Evolutionary conservation across 2,329 filamentous ascomycete genomes (phyloP), one percentile per base, ranked within the genome.

Genomic region (Fusarium beomiforme): DNA sequence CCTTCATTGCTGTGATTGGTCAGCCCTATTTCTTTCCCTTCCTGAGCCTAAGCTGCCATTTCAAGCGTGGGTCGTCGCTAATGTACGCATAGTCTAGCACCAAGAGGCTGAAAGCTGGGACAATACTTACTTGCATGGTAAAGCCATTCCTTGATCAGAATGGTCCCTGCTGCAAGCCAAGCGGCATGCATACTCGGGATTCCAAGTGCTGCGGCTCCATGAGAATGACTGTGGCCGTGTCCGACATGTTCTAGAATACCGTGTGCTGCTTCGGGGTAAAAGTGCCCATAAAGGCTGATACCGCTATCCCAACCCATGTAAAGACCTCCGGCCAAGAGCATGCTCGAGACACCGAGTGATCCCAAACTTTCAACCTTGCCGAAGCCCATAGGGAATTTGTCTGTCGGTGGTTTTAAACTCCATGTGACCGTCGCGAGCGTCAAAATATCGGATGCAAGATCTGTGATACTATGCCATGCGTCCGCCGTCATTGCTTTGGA

Each of bases 351-450:
- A 19, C 95, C 96, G 64, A 99, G 84, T 24, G 94, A 96, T 23
- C 96, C 96, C 78, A 99, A 83, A 77, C 94, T 97, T 85, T 99
- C 96, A n/a, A 99, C 89, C 84, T 99, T 99, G 79, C 96, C 96
- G 79, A 97, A 99, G 3, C 96, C 96, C 76, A 91, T 90, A 4
- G 96, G 96, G 79, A 97, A 99, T 42, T 88, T 88, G 59, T 92
- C 88, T 14, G 93, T 93, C 1, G 96, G 94, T 9, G 93, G 91
- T 76, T 92, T 94, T 66, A 98, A 83, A 65, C 95, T 97, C 90
- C 93, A 97, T 23, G 95, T 95, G 49, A 99, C 95, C 13, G 96
- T 99, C 19, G 93, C 93, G 23, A 99, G 88, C 2, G 96, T 99
- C 80, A 98, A 90, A 75, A 99, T 88, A 81, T 99, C 96, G 57